These are phyloP conservation scores for Globisporangium heterothallicum DNA, from an alignment of 352 stramenopile genomes.

Conservation along the genomic window DNA sequence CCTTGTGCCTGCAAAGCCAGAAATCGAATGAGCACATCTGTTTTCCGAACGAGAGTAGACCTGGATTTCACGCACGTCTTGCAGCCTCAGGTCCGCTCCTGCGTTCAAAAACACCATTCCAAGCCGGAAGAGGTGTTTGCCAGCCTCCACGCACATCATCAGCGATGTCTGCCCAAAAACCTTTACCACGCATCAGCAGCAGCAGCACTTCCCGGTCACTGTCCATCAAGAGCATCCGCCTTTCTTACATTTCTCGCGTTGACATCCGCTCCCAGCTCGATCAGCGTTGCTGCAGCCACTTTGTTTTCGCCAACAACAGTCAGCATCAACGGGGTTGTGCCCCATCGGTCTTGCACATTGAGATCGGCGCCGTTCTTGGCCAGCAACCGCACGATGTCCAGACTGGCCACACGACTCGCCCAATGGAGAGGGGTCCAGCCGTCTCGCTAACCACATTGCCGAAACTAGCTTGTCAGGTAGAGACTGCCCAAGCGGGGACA, in stretches of 20 bases:
- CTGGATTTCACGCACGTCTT: no score
- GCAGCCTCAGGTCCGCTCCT: constrained; percentile 42
- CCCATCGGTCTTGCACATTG: constrained; percentile 71
- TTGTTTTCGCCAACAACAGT: constrained; percentile 69
- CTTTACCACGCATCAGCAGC: constrained; percentile 25
- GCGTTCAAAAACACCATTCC: constrained; percentile 75
- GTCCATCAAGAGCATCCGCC: neutral
- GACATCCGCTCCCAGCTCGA: constrained; percentile 67
- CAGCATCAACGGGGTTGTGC: constrained; percentile 76
- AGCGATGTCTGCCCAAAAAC: constrained; percentile 69
- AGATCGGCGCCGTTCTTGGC: constrained; percentile 73
- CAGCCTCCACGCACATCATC: constrained; percentile 65
- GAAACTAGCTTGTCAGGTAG: no score
- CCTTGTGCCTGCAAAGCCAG: constrained; percentile 42
- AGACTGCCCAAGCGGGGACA: neutral
- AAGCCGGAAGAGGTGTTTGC: constrained; percentile 52
- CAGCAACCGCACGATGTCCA: constrained; percentile 71
- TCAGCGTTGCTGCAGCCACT: constrained; percentile 43
- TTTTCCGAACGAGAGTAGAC: constrained; percentile 3
- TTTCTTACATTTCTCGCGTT: constrained; percentile 58
- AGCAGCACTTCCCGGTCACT: neutral
- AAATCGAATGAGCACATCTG: neutral
- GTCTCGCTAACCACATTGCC: constrained; percentile 33
- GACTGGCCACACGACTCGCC: constrained; percentile 66
- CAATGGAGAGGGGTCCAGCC: constrained; percentile 76